Evolutionary conservation across 2,329 filamentous ascomycete genomes (phyloP).

Genomic region (Aspergillus sojae): DNA sequence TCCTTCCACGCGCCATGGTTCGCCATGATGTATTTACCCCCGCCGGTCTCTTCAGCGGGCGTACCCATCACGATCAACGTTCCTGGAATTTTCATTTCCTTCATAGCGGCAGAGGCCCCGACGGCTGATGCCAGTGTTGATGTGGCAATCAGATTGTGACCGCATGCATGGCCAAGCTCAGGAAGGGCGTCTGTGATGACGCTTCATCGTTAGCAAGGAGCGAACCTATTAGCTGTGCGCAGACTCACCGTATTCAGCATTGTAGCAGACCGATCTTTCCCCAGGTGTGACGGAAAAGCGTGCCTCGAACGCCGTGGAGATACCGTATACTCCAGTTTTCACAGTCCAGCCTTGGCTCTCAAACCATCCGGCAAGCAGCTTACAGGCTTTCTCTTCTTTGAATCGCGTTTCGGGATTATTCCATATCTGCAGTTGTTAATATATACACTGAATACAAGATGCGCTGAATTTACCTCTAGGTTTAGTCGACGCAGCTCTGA

Average conservation of each 20-base stretch:
- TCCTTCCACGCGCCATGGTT: constrained; percentile 1
- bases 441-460: neutral
- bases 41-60: constrained; percentile 3
- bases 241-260: neutral
- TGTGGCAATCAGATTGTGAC: constrained; percentile 1
- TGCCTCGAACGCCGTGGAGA: neutral
- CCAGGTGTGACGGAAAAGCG: neutral
- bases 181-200: neutral
- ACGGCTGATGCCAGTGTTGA: neutral
- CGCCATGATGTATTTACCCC: neutral
- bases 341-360: neutral
- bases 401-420: neutral
- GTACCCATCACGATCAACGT: neutral
- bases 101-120: neutral
- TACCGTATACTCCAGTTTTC: neutral
- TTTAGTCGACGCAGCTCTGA: neutral
- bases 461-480: neutral
- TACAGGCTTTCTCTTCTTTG: neutral
- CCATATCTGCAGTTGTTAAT: neutral
- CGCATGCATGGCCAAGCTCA: constrained; percentile 1
- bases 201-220: neutral
- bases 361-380: neutral
- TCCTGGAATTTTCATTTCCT: neutral
- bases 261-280: neutral
- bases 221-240: neutral